phyloP scores from a whole-genome alignment of 2,329 filamentous ascomycete genomes.

The Curvularia verruculosa region DNA sequence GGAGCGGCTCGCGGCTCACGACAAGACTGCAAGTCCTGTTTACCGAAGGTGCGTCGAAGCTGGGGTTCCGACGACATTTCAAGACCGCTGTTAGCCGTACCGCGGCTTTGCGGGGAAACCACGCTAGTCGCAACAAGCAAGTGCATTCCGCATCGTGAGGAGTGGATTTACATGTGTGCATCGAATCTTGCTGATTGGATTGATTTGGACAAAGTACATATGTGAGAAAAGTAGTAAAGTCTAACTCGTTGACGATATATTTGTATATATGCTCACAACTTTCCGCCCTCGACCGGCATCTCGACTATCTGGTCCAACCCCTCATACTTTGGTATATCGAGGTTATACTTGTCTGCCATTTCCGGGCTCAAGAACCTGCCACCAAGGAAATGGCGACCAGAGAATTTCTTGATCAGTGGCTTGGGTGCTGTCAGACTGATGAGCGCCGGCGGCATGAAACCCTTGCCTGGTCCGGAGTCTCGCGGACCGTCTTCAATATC shows the following conservation, averaged over 20 bases:
- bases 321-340: slow-evolving; percentile 82
- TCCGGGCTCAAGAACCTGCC: slow-evolving; percentile 82
- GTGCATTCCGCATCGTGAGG: slow-evolving; percentile 1
- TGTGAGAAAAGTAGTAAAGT: neutral
- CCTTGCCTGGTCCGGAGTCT: slow-evolving; percentile 73
- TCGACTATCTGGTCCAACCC: slow-evolving; percentile 92
- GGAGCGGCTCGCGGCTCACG: slow-evolving; percentile 5
- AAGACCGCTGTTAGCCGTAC: slow-evolving; percentile 36
- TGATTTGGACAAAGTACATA: neutral
- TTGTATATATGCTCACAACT: slow-evolving; percentile 20
- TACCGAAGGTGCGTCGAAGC: slow-evolving; percentile 26
- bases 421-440: slow-evolving; percentile 94
- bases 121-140: slow-evolving; percentile 17
- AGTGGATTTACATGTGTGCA: neutral
- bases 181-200: neutral
- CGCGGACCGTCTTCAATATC: slow-evolving; percentile 88
- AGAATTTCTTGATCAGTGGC: slow-evolving; percentile 82
- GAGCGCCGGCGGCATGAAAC: slow-evolving; percentile 79
- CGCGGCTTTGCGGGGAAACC: slow-evolving; percentile 28
- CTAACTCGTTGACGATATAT: neutral
- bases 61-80: slow-evolving; percentile 25
- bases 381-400: slow-evolving; percentile 88
- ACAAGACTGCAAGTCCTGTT: slow-evolving; percentile 12
- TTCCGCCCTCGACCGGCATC: slow-evolving; percentile 53
- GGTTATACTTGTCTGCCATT: slow-evolving; percentile 82